Conservation (phyloP, 1,139 yeast genomes). For the Spathaspora sp. region DNA sequence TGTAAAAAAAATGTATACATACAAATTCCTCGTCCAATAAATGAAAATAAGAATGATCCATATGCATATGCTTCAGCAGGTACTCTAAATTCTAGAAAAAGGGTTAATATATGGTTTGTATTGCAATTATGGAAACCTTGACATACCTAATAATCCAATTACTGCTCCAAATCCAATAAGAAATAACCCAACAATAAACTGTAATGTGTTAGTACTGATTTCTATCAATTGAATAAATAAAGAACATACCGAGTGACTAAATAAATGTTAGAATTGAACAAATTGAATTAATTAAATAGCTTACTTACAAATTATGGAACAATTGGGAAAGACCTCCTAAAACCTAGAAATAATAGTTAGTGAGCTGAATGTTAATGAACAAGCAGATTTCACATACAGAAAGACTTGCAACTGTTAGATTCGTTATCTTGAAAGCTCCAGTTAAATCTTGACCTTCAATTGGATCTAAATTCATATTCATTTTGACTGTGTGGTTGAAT, state of each 20-base stretch:
- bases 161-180: slow-evolving; percentile 55
- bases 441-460: slow-evolving; percentile 36
- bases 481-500: not conserved
- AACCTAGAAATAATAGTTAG: slow-evolving; percentile 31
- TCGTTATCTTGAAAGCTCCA: slow-evolving; percentile 61
- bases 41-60: slow-evolving; percentile 80
- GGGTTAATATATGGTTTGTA: slow-evolving; percentile 4
- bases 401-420: slow-evolving; percentile 62
- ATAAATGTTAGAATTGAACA: not conserved
- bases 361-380: slow-evolving; percentile 5
- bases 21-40: slow-evolving; percentile 79
- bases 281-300: not conserved
- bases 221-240: not conserved
- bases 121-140: not conserved
- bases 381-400: slow-evolving; percentile 43
- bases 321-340: slow-evolving; percentile 61
- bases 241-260: slow-evolving; percentile 31
- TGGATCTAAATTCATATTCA: slow-evolving; percentile 23
- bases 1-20: no score
- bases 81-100: slow-evolving; percentile 51
- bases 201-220: slow-evolving; percentile 14
- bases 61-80: slow-evolving; percentile 69
- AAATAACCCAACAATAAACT: slow-evolving; percentile 57
- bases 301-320: slow-evolving; percentile 54
- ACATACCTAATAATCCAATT: slow-evolving; percentile 55